phyloP scores from a whole-genome alignment of 2,329 filamentous ascomycete genomes.

The Nemania diffusa region DNA sequence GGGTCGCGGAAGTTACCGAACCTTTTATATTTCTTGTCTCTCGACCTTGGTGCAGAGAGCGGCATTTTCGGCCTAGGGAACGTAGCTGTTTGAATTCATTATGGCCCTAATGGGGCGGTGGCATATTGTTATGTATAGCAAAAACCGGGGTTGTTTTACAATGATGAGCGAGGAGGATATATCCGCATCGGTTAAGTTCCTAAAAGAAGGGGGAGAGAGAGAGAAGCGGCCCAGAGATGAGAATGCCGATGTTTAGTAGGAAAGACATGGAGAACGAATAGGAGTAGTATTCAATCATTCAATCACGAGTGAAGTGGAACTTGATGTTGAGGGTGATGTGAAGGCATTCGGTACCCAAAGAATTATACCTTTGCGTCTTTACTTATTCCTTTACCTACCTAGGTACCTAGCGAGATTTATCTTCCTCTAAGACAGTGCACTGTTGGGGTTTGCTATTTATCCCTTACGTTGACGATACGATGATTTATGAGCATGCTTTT shows the following conservation, averaged over 20 bases:
- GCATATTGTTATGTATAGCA: not conserved
- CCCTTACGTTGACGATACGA: too few relatives aligned
- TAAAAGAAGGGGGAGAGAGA: not conserved
- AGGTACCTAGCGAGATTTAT: too few relatives aligned
- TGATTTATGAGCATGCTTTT: too few relatives aligned
- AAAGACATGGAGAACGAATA: not conserved
- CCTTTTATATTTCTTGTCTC: constrained; percentile 1
- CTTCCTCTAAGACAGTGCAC: too few relatives aligned
- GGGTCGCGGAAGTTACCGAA: not conserved
- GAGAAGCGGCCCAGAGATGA: not conserved
- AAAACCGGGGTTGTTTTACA: not conserved
- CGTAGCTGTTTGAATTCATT: constrained; percentile 13
- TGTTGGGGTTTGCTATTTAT: too few relatives aligned
- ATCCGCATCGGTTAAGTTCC: constrained; percentile 18
- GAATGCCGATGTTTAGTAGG: not conserved
- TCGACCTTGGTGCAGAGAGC: not conserved
- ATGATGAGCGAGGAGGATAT: constrained; percentile 24
- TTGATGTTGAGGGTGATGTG: not conserved
- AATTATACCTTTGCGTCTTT: too few relatives aligned
- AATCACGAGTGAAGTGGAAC: not conserved
- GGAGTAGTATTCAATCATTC: not conserved
- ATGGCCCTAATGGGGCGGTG: not conserved
- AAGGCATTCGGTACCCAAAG: not conserved
- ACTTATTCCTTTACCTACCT: too few relatives aligned
- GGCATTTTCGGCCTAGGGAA: not conserved